phyloP scores from a whole-genome alignment of 2,329 filamentous ascomycete genomes.

The Chaetothyriales sp. region DNA sequence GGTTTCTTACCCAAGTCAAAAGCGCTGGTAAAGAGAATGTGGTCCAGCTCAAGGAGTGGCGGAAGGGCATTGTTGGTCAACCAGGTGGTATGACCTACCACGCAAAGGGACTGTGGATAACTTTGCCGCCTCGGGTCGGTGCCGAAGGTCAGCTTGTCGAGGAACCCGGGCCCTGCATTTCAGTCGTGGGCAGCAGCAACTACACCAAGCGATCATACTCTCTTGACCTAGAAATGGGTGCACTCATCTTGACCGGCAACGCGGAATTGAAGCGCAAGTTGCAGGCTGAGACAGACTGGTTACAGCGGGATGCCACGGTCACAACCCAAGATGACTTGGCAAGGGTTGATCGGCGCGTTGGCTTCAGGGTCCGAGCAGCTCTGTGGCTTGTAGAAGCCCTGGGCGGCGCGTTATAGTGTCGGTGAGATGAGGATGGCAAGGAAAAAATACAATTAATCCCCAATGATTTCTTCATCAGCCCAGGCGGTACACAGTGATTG shows the following conservation, averaged over 20 bases:
- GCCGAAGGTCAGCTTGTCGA: slow-evolving; percentile 20
- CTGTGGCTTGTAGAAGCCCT: slow-evolving; percentile 88
- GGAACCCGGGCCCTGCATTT: slow-evolving; percentile 55
- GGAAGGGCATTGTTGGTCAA: slow-evolving; percentile 61
- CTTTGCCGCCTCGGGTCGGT: slow-evolving; percentile 9
- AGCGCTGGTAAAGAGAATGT: slow-evolving; percentile 38
- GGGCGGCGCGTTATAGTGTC: slow-evolving; percentile 62
- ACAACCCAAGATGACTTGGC: slow-evolving; percentile 67
- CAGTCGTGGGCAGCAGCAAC: slow-evolving; percentile 79
- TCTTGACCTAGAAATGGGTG: slow-evolving; percentile 79
- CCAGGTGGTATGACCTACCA: slow-evolving; percentile 92
- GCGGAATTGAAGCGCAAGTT: slow-evolving; percentile 54
- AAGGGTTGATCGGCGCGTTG: slow-evolving; percentile 65
- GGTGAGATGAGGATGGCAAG: background rate
- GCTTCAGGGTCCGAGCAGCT: slow-evolving; percentile 67
- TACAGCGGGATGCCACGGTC: slow-evolving; percentile 56
- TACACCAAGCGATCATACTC: slow-evolving; percentile 91
- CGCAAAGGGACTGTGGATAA: slow-evolving; percentile 53
- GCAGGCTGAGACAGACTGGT: slow-evolving; percentile 63
- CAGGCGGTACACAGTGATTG: too few species aligned
- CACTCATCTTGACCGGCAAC: slow-evolving; percentile 69
- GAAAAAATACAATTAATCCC: too few species aligned
- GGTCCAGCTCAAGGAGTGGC: slow-evolving; percentile 76
- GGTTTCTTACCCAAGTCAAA: slow-evolving; percentile 55
- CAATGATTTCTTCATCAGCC: too few species aligned